These are phyloP conservation scores for Colletotrichum musae DNA, from an alignment of 2,329 filamentous ascomycete species.

Conservation along the genomic window DNA sequence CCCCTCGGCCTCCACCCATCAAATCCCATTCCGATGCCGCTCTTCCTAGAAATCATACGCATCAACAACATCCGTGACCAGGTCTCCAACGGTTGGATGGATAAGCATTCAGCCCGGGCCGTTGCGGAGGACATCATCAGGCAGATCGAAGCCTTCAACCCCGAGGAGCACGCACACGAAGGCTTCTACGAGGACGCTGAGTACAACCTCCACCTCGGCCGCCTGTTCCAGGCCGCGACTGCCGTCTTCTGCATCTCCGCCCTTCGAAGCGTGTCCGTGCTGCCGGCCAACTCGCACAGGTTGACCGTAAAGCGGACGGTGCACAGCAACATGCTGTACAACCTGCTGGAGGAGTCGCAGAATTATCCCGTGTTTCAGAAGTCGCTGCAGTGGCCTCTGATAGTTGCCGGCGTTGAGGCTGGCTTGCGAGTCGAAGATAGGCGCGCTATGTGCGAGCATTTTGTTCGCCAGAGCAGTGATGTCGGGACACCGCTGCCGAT, in stretches of 20 bases:
- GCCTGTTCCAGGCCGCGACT: constrained; percentile 50
- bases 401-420: constrained; percentile 54
- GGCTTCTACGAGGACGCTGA: constrained; percentile 44
- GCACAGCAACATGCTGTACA: constrained; percentile 41
- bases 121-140: constrained; percentile 13
- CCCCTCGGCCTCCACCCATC: constrained; percentile 43
- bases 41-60: constrained; percentile 52
- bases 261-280: constrained; percentile 50
- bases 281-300: constrained; percentile 42
- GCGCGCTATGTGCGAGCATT: constrained; percentile 45
- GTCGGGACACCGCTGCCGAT: constrained; percentile 50
- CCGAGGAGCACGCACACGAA: constrained; percentile 51
- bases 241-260: constrained; percentile 55
- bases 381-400: constrained; percentile 53
- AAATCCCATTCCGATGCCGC: constrained; percentile 48
- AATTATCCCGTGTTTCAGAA: constrained; percentile 40
- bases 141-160: constrained; percentile 49
- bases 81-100: constrained; percentile 34
- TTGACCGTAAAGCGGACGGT: constrained; percentile 35
- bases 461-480: constrained; percentile 47
- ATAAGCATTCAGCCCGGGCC: constrained; percentile 29
- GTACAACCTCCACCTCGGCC: constrained; percentile 46
- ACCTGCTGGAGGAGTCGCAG: constrained; percentile 41
- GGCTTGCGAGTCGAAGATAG: constrained; percentile 32
- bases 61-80: constrained; percentile 53